Base-by-base conservation (phyloP, 257 asterid genomes). In the Handroanthus guayacan region DNA sequence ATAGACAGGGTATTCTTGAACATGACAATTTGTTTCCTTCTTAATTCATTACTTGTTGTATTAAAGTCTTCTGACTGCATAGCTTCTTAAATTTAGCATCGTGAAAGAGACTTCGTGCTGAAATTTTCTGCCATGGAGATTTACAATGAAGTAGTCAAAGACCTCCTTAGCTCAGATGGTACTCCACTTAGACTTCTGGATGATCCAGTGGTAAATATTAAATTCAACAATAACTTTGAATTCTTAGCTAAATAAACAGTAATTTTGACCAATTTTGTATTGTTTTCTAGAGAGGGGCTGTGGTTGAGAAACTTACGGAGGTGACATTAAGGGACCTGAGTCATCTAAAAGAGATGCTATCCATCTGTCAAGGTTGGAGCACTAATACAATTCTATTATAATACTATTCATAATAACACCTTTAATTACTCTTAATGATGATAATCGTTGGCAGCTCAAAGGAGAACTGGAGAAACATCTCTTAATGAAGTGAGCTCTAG, bases 91-190 rank as follows among this genome's bases (percentile, higher is more conserved):
- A 9, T 54, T 11, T 56, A 90, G 96, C 83, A 78, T 34, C 11
- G 34, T 3, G 86, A 79, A 57, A 81, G 89, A 50, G 72, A 79
- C 56, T 90, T 77, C 55, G 76, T 63, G 20, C 76, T 88, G 51
- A 90, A 86, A 72, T 90, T 90, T 68, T 88, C 93, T 37, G 93
- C 93, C 36, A 74, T 88, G 80, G 96, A 90, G 86, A 90, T 90
- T 50, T 88, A 90, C 82, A 90, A 90, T 71, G 96, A 90, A 81
- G 75, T 82, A 38, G 92, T 90, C 50, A 85, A 79, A 75, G 96
- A 88, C 84, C 90, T 90, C 58, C 87, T 90, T 17, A 82, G 87
- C 60, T 50, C 70, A 52, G 91, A 88, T 54, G 61, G 44, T 70
- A 71, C 83, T 67, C 89, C 90, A 72, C 89, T 89, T 36, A 82